Evolutionary conservation across 2,329 filamentous ascomycete species (phyloP), one percentile per base, ranked within the genome.

Genomic region (Neodidymelliopsis sp.): DNA sequence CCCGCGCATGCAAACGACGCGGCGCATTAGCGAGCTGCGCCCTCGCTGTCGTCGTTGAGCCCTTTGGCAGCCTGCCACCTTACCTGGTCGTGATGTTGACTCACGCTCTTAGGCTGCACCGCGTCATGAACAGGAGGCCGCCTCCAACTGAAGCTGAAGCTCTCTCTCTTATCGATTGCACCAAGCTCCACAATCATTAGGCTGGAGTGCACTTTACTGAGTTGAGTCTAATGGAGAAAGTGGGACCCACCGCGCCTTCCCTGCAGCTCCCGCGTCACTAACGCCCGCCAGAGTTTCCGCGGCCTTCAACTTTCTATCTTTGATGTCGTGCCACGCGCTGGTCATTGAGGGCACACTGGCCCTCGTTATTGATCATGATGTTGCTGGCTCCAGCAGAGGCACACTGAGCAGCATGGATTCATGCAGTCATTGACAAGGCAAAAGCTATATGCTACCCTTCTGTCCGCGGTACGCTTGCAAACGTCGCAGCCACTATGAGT

Each of bases 401-500:
- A n/a, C n/a, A n/a, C n/a, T n/a, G n/a, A n/a, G n/a, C n/a, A 4
- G 27, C 20, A 4, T 48, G 10, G 13, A 36, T n/a, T 49, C 45
- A 30, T 44, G 28, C 15, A 16, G n/a, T n/a, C n/a, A n/a, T n/a
- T n/a, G n/a, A n/a, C n/a, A n/a, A n/a, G n/a, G n/a, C n/a, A n/a
- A n/a, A n/a, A n/a, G n/a, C n/a, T n/a, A n/a, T n/a, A n/a, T 22
- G 15, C 25, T 45, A 45, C 16, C 13, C 19, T 19, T 44, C 28
- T 13, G 35, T 27, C 35, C 36, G 39, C 30, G 34, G 35, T 6
- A 48, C 49, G 7, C 53, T 80, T n/a, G 84, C 84, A 73, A 86
- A 87, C 1, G 84, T 86, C 13, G 83, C 82, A 4, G 85, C 85
- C 8, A 87, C 84, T 54, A 88, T 85, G 54, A 88, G 72, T 6